Conservation (phyloP, 192 early-diverging fungal genomes). For the Dispira parvispora region DNA sequence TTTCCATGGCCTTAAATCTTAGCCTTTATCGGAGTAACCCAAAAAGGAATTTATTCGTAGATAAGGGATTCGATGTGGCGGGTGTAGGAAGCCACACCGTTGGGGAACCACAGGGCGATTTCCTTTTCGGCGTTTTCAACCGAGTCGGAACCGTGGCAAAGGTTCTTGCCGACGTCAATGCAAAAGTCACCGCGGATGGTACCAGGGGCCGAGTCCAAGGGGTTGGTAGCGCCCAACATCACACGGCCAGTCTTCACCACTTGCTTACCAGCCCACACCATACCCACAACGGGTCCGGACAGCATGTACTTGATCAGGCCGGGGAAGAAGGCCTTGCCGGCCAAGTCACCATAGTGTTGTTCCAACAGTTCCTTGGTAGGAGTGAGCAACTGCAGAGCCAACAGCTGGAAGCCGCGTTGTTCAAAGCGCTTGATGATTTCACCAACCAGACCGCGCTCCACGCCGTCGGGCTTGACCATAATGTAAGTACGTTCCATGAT, state of each 20-base stretch:
- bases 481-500: conserved; percentile 35
- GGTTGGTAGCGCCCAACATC: conserved; percentile 85
- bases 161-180: conserved; percentile 69
- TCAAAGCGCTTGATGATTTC: conserved; percentile 92
- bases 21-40: too few relatives aligned
- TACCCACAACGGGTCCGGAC: conserved; percentile 87
- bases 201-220: conserved; percentile 70
- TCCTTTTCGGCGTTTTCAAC: conserved; percentile 80
- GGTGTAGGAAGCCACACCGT: conserved; percentile 40
- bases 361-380: conserved; percentile 53
- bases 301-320: conserved; percentile 67
- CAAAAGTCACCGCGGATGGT: conserved; percentile 93
- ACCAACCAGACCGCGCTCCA: conserved; percentile 73
- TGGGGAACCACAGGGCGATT: conserved; percentile 71
- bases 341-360: conserved; percentile 74
- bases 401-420: conserved; percentile 73
- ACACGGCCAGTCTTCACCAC: conserved; percentile 80
- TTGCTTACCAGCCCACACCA: conserved; percentile 85
- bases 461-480: conserved; percentile 40
- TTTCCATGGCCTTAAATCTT: too few relatives aligned
- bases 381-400: conserved; percentile 59
- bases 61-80: conserved; percentile 45
- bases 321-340: conserved; percentile 79
- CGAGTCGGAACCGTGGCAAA: conserved; percentile 85
- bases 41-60: conserved; percentile 55